Evolutionary conservation across 1,139 yeast species (phyloP).

Genomic region (Suhomyces maxii): DNA sequence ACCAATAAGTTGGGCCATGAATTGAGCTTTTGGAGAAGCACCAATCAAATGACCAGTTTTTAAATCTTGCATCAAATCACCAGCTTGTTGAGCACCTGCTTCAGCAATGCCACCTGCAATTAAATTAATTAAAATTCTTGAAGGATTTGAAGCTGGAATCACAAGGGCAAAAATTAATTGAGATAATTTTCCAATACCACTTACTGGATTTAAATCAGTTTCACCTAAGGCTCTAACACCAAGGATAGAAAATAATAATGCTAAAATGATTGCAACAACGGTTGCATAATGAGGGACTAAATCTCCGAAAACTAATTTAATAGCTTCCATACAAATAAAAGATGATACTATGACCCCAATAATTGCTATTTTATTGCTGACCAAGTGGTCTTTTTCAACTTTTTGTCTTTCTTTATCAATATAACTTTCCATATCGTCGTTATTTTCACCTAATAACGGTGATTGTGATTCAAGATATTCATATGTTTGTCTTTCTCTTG

Average conservation of each 20-base stretch:
- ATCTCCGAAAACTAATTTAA: slow-evolving; percentile 66
- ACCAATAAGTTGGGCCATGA: slow-evolving; percentile 85
- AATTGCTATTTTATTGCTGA: slow-evolving; percentile 51
- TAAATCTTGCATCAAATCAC: slow-evolving; percentile 95
- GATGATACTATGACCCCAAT: slow-evolving; percentile 68
- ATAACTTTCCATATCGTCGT: not conserved
- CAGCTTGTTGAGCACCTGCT: slow-evolving; percentile 99
- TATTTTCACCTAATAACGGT: slow-evolving; percentile 2
- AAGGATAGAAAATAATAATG: slow-evolving; percentile 74
- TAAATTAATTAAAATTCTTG: slow-evolving; percentile 77
- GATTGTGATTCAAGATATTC: slow-evolving; percentile 1
- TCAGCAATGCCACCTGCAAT: slow-evolving; percentile 97
- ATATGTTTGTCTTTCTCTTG: slow-evolving; percentile 4
- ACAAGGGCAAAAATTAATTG: slow-evolving; percentile 83
- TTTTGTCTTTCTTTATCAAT: slow-evolving; percentile 5
- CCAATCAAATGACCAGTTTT: slow-evolving; percentile 92
- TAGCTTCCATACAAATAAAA: slow-evolving; percentile 61
- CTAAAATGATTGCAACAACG: slow-evolving; percentile 66
- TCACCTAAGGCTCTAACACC: slow-evolving; percentile 96
- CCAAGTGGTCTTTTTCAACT: slow-evolving; percentile 35
- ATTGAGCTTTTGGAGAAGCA: slow-evolving; percentile 92
- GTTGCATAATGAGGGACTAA: slow-evolving; percentile 73
- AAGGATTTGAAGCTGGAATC: slow-evolving; percentile 75
- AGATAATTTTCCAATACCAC: slow-evolving; percentile 93
- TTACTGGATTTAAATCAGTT: slow-evolving; percentile 94